phyloP scores from a whole-genome alignment of 345 rosid species.

The Aquilaria sinensis region DNA sequence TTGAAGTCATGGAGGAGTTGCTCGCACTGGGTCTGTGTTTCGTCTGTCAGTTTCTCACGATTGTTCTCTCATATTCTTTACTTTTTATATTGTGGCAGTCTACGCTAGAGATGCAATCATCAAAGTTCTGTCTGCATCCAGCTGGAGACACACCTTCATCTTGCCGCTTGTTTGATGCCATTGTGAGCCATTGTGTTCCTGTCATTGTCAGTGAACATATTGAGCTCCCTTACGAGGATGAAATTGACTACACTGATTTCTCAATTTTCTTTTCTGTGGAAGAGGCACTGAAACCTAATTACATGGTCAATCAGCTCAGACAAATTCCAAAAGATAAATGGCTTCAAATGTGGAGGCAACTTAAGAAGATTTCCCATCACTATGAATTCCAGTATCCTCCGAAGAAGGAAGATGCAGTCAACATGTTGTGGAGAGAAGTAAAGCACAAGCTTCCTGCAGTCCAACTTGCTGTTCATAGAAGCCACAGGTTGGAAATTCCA shows the following conservation, averaged over 20 bases:
- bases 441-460: constrained; percentile 63
- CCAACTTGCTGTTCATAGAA: constrained; percentile 68
- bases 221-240: constrained; percentile 87
- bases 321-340: constrained; percentile 67
- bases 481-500: constrained; percentile 65
- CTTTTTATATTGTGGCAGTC: constrained; percentile 37
- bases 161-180: constrained; percentile 80
- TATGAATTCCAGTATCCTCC: constrained; percentile 80
- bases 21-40: background rate
- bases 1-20: background rate
- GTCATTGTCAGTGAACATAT: constrained; percentile 76
- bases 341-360: constrained; percentile 62
- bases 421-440: constrained; percentile 87
- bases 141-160: constrained; percentile 97
- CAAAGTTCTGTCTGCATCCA: constrained; percentile 85
- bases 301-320: constrained; percentile 58
- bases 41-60: background rate
- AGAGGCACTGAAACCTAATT: constrained; percentile 65
- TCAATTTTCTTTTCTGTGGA: constrained; percentile 68
- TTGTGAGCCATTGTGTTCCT: constrained; percentile 84
- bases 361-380: constrained; percentile 72
- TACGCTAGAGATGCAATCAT: constrained; percentile 75
- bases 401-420: constrained; percentile 64
- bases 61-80: constrained; percentile 13
- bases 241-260: constrained; percentile 66